A percentile compares a stretch with the other conserved stretches of the same genome.
phyloP scores from a whole-genome alignment of 2,329 filamentous ascomycete genomes.

The Trichoderma brevicompactum region DNA sequence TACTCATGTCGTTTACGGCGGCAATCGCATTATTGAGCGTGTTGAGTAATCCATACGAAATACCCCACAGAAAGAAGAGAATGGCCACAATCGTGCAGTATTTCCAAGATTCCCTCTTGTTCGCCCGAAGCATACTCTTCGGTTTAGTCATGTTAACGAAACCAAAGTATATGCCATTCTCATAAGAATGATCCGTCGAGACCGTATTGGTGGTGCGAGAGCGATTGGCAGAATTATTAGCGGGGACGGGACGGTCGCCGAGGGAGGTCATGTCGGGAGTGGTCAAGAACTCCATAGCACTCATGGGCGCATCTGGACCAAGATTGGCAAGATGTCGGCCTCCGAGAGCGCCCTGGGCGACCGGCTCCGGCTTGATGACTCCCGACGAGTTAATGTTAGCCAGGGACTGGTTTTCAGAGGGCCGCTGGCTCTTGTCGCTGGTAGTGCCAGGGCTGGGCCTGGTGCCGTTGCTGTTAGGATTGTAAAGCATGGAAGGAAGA shows the following conservation, averaged over 20 bases:
- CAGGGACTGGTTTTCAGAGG: constrained; percentile 39
- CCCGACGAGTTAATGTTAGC: constrained; percentile 32
- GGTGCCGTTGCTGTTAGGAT: constrained; percentile 50
- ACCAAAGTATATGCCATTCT: constrained; percentile 68
- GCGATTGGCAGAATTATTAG: constrained; percentile 27
- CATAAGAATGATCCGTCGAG: constrained; percentile 43
- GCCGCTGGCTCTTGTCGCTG: constrained; percentile 37
- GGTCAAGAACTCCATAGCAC: constrained; percentile 53
- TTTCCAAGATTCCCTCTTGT: constrained; percentile 66
- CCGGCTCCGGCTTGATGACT: constrained; percentile 35
- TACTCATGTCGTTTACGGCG: constrained; percentile 62
- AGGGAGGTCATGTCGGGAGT: constrained; percentile 43
- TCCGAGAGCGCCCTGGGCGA: constrained; percentile 28
- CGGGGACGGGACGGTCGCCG: neutral
- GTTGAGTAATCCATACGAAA: constrained; percentile 86
- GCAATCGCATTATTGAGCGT: constrained; percentile 76
- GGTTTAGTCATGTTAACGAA: constrained; percentile 73
- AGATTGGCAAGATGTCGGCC: neutral
- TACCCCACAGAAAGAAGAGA: constrained; percentile 87
- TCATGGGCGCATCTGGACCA: constrained; percentile 27
- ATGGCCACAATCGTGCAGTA: constrained; percentile 77
- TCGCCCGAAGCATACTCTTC: constrained; percentile 72
- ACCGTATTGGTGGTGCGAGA: constrained; percentile 41
- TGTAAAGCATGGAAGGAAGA: constrained; percentile 60
- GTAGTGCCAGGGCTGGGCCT: constrained; percentile 35